Evolutionary conservation across 805 yeast species (phyloP).

Genomic region (Sungouiozyma ichnusensis): DNA sequence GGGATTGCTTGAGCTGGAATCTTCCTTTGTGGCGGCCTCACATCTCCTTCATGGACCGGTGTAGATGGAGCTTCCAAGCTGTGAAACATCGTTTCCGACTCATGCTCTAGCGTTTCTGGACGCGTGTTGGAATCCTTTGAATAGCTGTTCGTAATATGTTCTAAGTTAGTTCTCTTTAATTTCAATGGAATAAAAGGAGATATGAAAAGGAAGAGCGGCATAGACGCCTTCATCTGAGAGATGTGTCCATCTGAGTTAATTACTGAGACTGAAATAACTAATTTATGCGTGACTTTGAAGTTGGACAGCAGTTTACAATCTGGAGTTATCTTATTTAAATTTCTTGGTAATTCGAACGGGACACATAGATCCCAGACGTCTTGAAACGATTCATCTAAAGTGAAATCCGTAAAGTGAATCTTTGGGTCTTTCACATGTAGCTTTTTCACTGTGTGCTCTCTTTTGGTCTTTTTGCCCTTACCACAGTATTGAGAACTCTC

Average conservation of each 20-base stretch:
- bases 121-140: too few species aligned
- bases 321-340: conserved; percentile 69
- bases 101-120: too few species aligned
- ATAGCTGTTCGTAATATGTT: background rate
- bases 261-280: conserved; percentile 70
- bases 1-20: background rate
- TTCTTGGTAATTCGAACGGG: conserved; percentile 55
- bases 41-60: background rate
- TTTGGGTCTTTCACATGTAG: conserved; percentile 34
- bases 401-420: conserved; percentile 25
- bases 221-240: conserved; percentile 81
- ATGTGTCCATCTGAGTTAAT: conserved; percentile 86
- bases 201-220: conserved; percentile 69
- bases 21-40: too few species aligned
- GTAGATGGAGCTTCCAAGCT: too few species aligned
- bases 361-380: conserved; percentile 71
- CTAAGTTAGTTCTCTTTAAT: conserved; percentile 12
- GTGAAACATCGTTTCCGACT: background rate
- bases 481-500: conserved; percentile 61
- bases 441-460: conserved; percentile 54
- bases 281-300: conserved; percentile 79
- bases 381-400: conserved; percentile 27
- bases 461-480: conserved; percentile 46
- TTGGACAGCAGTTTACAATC: conserved; percentile 66
- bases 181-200: conserved; percentile 70